A percentile compares a stretch with the other conserved stretches of the same genome.
Evolutionary conservation across 1,139 yeast genomes (phyloP).

Genomic region (Groenewaldozyma sp.): DNA sequence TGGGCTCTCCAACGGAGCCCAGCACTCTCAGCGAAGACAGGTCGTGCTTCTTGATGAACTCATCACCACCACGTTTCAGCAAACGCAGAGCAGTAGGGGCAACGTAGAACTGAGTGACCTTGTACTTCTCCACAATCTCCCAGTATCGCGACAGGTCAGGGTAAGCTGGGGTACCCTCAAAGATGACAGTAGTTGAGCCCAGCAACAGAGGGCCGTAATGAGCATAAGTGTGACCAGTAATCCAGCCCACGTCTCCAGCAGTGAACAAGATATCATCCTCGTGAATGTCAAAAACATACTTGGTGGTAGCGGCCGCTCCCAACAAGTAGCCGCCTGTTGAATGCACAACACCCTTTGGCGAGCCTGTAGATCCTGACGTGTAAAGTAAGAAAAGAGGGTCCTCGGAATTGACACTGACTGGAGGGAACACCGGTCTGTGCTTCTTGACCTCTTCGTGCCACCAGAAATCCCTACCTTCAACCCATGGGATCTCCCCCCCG

Average conservation of each 20-base stretch:
- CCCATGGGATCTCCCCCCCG: conserved; percentile 60
- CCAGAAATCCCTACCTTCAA: conserved; percentile 80
- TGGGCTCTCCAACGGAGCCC: conserved; percentile 99
- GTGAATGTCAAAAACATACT: conserved; percentile 87
- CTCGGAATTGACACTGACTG: conserved; percentile 80
- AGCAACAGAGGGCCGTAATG: conserved; percentile 84
- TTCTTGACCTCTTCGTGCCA: conserved; percentile 85
- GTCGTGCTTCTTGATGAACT: conserved; percentile 79
- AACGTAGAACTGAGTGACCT: conserved; percentile 93
- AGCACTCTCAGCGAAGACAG: conserved; percentile 84
- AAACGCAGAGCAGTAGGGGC: conserved; percentile 97
- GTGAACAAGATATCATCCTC: conserved; percentile 84
- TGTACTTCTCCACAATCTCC: conserved; percentile 89
- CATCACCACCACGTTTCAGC: conserved; percentile 92
- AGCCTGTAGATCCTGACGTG: conserved; percentile 95
- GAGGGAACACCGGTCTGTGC: conserved; percentile 79
- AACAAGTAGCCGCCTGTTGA: conserved; percentile 88
- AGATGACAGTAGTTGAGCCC: conserved; percentile 86
- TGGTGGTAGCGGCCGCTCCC: conserved; percentile 92
- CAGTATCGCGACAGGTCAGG: conserved; percentile 96
- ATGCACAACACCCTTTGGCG: conserved; percentile 97
- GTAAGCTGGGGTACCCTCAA: conserved; percentile 97
- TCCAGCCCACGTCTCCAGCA: conserved; percentile 99
- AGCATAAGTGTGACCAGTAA: conserved; percentile 96
- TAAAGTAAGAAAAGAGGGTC: conserved; percentile 90